Evolutionary conservation across 2,329 filamentous ascomycete species (phyloP), one percentile per base, ranked within the genome.

Genomic region (Cladosporium sp.): DNA sequence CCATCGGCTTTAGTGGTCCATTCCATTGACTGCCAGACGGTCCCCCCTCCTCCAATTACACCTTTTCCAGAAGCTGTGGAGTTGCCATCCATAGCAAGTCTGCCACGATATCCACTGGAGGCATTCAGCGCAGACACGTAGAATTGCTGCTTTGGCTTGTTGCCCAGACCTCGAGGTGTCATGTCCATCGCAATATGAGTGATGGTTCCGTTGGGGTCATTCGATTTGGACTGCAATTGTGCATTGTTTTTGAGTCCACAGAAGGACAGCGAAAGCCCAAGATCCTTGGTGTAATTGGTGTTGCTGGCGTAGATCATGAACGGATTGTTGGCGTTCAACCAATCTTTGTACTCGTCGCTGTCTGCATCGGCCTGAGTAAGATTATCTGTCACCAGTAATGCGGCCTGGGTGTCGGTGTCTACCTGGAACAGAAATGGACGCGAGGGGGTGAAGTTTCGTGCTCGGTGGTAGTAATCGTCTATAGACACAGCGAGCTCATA

Each of bases 121-220:
- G 80, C 75, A 60, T 91, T 89, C 39, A 99, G 80, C 0, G 86
- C 84, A 36, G 82, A 84, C 48, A 97, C 80, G 65, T 93, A 91
- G 71, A 99, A 96, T 67, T 96, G 91, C 70, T 96, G 87, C 70
- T 91, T 92, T 1, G 90, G 90, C 59, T 86, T 78, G 51, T 83
- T 83, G 3, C 84, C 84, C 1, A 80, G 75, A 3, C 84, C 89
- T 32, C 85, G 82, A 25, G 79, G 85, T 2, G 86, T 92, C 79
- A 96, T 89, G 37, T 82, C 79, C 44, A 82, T 84, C 48, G 71
- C 63, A 1, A 73, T 66, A 19, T 65, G 57, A 5, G 58, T 66
- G 13, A 75, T 77, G 28, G 85, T 74, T 57, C 69, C 72, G 58
- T 70, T 79, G 78, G 72, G 59, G 72, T 76, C 28, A 74, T 70